Base-by-base conservation (phyloP, 371 early-diverging fungal genomes). In the Dipsacomyces acuminosporus region DNA sequence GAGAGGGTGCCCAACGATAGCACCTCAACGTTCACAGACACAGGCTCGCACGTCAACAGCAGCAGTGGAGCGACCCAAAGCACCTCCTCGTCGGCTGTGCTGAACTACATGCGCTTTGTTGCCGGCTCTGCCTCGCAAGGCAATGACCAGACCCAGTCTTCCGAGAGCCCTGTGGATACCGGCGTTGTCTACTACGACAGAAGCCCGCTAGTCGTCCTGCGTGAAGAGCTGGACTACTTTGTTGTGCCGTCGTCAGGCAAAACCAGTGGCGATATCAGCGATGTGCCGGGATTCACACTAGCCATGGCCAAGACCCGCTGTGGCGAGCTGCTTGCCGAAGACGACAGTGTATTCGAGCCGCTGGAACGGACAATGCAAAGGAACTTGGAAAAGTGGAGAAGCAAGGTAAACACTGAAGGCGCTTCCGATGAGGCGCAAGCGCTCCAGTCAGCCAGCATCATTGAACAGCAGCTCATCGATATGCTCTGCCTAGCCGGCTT, bases 401-500 rank as follows among this genome's bases (percentile, higher is more conserved):
- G 38, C 53, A 62, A 63, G 54, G 38, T 58, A 41, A 51, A 46
- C 56, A 30, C 61, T 14, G 71, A 64, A 41, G 61, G 62, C 14
- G 59, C 54, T 9, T 51, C 66, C 25, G 72, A 59, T 48, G 58
- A 69, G 23, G 64, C 72, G 2, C 72, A 62, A 30, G 63, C 64
- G 4, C 48, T 62, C 43, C 59, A 84, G 64, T 84, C 82, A 33
- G 83, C 86, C 48, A 86, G 85, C 45, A 76, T 80, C 19, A 88
- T 88, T 18, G 90, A 90, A 55, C 88, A 85, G 55, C 90, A 90
- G 72, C 71, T 90, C 50, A 86, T 90, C 38, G 89, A 90, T 61
- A 90, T 90, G 88, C 79, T 90, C n/a, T 88, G 90, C 59, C 78
- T 85, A 53, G 85, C 87, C 33, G 90, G 89, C 22, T 90, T 90